Evolutionary conservation across 2,329 filamentous ascomycete genomes (phyloP).

Genomic region (Peltaster fructicola): DNA sequence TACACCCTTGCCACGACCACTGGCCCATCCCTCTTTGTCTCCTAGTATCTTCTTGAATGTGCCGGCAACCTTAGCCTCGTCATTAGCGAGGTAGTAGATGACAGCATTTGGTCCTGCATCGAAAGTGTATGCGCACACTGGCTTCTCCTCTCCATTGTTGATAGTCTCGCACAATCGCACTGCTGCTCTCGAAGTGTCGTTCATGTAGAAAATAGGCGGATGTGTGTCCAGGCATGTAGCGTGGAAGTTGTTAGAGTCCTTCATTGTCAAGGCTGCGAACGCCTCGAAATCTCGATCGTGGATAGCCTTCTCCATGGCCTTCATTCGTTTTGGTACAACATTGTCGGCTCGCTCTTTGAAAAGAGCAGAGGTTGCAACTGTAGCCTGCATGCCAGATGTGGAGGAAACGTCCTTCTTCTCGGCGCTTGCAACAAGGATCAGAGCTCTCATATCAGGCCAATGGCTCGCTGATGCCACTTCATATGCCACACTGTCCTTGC

Average conservation of each 20-base stretch:
- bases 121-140: constrained; percentile 86
- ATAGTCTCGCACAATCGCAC: constrained; percentile 79
- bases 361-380: constrained; percentile 75
- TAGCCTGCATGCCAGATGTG: constrained; percentile 92
- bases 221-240: constrained; percentile 87
- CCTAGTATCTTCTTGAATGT: constrained; percentile 53
- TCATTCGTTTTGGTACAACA: constrained; percentile 72
- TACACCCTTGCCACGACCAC: constrained; percentile 33
- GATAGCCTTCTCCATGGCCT: constrained; percentile 68
- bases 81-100: constrained; percentile 78
- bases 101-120: constrained; percentile 95
- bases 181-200: constrained; percentile 75
- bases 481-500: constrained; percentile 72
- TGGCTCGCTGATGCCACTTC: constrained; percentile 75
- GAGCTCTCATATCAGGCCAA: constrained; percentile 88
- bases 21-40: constrained; percentile 54
- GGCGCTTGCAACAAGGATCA: constrained; percentile 79
- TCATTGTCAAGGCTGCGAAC: constrained; percentile 87
- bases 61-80: constrained; percentile 55
- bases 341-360: constrained; percentile 59
- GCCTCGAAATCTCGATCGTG: constrained; percentile 57
- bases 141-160: constrained; percentile 61
- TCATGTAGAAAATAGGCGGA: constrained; percentile 97
- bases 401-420: constrained; percentile 92
- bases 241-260: constrained; percentile 94